Percentiles rank a stretch among this genome's conserved stretches.
phyloP scores from a whole-genome alignment of 202 grass and related monocot genomes.

The Brachypodium distachyon region DNA sequence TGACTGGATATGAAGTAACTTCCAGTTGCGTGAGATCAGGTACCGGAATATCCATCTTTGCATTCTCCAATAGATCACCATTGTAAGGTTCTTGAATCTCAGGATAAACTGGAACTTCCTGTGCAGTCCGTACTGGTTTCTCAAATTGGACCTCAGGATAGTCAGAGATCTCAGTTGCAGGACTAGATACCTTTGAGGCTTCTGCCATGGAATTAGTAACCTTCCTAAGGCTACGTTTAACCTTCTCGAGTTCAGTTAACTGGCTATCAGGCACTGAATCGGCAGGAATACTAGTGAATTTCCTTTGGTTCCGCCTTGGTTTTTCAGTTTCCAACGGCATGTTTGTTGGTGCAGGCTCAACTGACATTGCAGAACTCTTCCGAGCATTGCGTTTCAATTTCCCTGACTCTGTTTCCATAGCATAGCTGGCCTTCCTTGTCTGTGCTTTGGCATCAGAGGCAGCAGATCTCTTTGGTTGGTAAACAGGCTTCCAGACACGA shows the following conservation, averaged over 20 bases:
- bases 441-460: constrained; percentile 47
- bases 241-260: constrained; percentile 87
- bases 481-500: constrained; percentile 54
- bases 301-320: constrained; percentile 48
- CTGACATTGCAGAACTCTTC: constrained; percentile 32
- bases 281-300: constrained; percentile 22
- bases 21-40: constrained; percentile 42
- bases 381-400: constrained; percentile 70
- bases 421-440: constrained; percentile 47
- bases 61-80: constrained; percentile 31
- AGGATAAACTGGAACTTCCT: constrained; percentile 10
- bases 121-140: constrained; percentile 20
- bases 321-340: constrained; percentile 37
- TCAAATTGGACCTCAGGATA: constrained; percentile 38
- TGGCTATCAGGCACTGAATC: constrained; percentile 64
- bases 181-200: constrained; percentile 38
- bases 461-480: constrained; percentile 51
- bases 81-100: constrained; percentile 44
- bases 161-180: constrained; percentile 25
- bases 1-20: constrained; percentile 13
- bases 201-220: constrained; percentile 52
- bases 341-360: constrained; percentile 41
- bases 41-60: constrained; percentile 27
- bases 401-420: constrained; percentile 87
- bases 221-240: constrained; percentile 83